These are phyloP conservation scores for Candida golubevii DNA, from an alignment of 805 yeast species.

Conservation along the genomic window DNA sequence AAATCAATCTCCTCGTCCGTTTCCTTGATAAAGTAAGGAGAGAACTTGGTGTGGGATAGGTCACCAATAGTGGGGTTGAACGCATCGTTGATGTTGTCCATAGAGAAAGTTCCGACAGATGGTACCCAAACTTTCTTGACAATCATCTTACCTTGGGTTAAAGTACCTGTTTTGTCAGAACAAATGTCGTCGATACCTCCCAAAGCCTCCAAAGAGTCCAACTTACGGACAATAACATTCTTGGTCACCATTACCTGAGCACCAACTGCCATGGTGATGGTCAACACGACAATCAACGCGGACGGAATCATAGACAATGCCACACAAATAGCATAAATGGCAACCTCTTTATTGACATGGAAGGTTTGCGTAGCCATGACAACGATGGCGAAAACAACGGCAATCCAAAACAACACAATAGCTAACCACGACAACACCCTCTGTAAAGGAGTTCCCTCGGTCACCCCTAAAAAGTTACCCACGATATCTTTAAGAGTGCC, in stretches of 20 bases:
- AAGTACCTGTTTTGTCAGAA: conserved; percentile 80
- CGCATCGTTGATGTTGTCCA: conserved; percentile 55
- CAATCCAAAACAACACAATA: conserved; percentile 62
- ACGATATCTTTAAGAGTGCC: conserved; percentile 50
- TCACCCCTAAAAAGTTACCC: conserved; percentile 71
- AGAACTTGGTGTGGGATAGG: conserved; percentile 30
- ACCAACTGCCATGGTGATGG: conserved; percentile 85
- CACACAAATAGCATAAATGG: conserved; percentile 84
- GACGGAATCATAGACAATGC: conserved; percentile 81
- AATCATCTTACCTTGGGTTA: conserved; percentile 77
- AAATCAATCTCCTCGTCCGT: conserved; percentile 35
- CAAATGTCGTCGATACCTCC: conserved; percentile 79
- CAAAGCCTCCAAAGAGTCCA: conserved; percentile 73
- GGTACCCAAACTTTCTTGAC: conserved; percentile 70
- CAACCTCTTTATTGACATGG: conserved; percentile 72
- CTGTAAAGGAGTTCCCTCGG: conserved; percentile 79
- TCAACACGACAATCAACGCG: conserved; percentile 70
- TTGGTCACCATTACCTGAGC: conserved; percentile 67
- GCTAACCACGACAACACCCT: conserved; percentile 75
- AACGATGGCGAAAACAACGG: conserved; percentile 80
- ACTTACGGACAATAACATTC: conserved; percentile 69
- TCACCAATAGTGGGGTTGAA: conserved; percentile 61
- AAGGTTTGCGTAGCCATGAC: conserved; percentile 83
- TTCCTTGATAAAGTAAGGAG: conserved; percentile 35
- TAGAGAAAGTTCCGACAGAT: conserved; percentile 51